These are phyloP conservation scores for Hemileccinum impolitum DNA, from an alignment of 768 basidiomycete species.

Conservation along the genomic window DNA sequence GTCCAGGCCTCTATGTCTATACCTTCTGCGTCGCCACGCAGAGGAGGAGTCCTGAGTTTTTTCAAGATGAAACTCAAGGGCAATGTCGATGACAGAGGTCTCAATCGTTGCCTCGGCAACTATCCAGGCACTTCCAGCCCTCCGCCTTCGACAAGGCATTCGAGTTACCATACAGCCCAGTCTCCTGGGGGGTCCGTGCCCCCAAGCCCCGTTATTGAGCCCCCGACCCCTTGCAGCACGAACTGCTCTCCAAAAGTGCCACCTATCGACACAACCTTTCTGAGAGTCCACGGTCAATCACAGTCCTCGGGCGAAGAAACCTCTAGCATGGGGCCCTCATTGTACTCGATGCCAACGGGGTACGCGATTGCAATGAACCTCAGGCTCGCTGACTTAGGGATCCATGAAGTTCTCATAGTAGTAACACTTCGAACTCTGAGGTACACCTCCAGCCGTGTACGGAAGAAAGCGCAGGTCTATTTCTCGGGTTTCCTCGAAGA, in stretches of 20 bases:
- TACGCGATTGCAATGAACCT: background rate
- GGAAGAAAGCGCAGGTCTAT: slow-evolving; percentile 11
- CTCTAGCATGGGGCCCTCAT: background rate
- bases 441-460: background rate
- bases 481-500: background rate
- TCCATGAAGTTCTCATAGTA: slow-evolving; percentile 9
- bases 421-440: slow-evolving; percentile 11
- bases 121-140: background rate
- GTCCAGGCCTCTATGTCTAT: background rate
- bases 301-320: slow-evolving; percentile 3
- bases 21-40: background rate
- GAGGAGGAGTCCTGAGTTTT: background rate
- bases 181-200: slow-evolving; percentile 9
- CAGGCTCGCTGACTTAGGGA: background rate
- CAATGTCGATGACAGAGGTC: no score
- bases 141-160: background rate
- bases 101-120: no score
- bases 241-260: background rate
- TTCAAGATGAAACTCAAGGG: background rate
- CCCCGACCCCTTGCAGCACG: background rate
- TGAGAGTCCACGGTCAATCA: background rate
- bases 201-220: slow-evolving; percentile 8
- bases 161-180: slow-evolving; percentile 7
- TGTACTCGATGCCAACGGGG: slow-evolving; percentile 10
- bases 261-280: background rate